These are phyloP conservation scores for Kluyveromyces sp. DNA, from an alignment of 1,139 yeast species.

Conservation along the genomic window DNA sequence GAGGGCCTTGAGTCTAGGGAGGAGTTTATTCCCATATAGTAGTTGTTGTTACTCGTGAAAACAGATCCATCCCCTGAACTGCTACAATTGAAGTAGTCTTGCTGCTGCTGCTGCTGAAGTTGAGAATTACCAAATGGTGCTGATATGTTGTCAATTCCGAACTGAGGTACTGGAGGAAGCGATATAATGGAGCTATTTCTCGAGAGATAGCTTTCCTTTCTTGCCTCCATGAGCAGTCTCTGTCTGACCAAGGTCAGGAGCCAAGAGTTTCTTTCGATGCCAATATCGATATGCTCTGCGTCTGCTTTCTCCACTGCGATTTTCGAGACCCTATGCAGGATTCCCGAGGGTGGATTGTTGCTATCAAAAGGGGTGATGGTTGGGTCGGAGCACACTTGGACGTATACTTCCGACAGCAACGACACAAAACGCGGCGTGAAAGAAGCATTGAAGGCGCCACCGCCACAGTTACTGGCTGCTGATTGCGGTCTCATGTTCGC, in stretches of 20 bases:
- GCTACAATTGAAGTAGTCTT: slow-evolving; percentile 11
- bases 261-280: slow-evolving; percentile 22
- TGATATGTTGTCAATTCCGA: slow-evolving; percentile 4
- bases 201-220: slow-evolving; percentile 19
- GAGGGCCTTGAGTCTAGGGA: slow-evolving; percentile 8
- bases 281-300: slow-evolving; percentile 19
- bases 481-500: slow-evolving; percentile 1
- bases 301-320: slow-evolving; percentile 23
- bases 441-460: slow-evolving; percentile 1
- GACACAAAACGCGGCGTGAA: slow-evolving; percentile 22
- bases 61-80: neutral
- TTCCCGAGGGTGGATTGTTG: slow-evolving; percentile 30
- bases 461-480: neutral
- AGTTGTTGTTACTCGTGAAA: slow-evolving; percentile 1
- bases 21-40: slow-evolving; percentile 4
- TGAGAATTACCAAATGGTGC: neutral
- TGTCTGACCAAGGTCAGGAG: slow-evolving; percentile 23
- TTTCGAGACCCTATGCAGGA: slow-evolving; percentile 27
- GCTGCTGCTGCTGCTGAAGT: slow-evolving; percentile 2
- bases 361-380: slow-evolving; percentile 30
- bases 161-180: slow-evolving; percentile 9
- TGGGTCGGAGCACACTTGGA: slow-evolving; percentile 25
- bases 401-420: slow-evolving; percentile 25
- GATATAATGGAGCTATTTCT: slow-evolving; percentile 11
- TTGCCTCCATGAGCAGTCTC: slow-evolving; percentile 23